Evolutionary conservation across 306 rosid genomes (phyloP).

Genomic region (Castanea mollissima): DNA sequence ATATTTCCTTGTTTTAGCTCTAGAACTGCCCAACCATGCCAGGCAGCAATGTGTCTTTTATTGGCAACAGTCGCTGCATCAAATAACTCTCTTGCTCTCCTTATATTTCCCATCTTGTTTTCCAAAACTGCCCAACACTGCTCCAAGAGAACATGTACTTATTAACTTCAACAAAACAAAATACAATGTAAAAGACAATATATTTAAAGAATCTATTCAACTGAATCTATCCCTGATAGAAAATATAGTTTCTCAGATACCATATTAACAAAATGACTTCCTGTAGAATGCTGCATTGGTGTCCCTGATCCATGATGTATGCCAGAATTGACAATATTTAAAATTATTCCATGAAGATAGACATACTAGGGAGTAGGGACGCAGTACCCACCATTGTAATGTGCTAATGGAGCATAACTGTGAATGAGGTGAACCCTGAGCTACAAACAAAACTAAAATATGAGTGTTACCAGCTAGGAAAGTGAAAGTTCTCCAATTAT

Average conservation of each 20-base stretch:
- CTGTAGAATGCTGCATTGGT: not conserved
- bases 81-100: constrained; percentile 80
- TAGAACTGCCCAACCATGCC: constrained; percentile 99
- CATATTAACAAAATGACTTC: not conserved
- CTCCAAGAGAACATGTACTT: constrained; percentile 18
- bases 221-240: not conserved
- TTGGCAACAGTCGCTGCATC: constrained; percentile 96
- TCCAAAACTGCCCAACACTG: constrained; percentile 99
- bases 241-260: not conserved
- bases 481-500: no score
- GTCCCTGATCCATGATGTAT: not conserved
- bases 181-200: not conserved
- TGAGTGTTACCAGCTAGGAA: no score
- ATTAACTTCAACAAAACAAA: constrained; percentile 23
- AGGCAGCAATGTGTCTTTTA: constrained; percentile 92
- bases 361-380: no score
- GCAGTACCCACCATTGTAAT: no score
- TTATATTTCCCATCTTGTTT: constrained; percentile 67
- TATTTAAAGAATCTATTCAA: constrained; percentile 1
- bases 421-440: not conserved
- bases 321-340: not conserved
- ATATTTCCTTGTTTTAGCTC: constrained; percentile 89
- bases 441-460: no score
- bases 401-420: not conserved
- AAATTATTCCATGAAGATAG: not conserved